Conservation (phyloP, 2,329 filamentous ascomycete genomes). For the Echinosphaeria canescens region DNA sequence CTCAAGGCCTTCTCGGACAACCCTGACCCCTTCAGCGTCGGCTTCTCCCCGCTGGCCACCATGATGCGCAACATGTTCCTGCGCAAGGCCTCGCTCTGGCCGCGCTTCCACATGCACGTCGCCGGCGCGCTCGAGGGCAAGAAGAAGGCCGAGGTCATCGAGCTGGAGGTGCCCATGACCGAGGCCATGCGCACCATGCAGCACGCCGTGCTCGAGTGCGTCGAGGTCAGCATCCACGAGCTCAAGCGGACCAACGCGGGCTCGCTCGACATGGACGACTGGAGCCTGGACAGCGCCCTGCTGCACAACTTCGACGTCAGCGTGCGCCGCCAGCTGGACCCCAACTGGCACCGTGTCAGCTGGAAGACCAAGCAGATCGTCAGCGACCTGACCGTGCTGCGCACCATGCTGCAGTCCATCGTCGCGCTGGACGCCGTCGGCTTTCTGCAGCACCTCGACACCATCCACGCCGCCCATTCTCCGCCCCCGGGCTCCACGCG, state of each 20-base stretch:
- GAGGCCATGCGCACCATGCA: constrained; percentile 87
- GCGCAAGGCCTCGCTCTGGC: constrained; percentile 75
- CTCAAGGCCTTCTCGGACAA: constrained; percentile 92
- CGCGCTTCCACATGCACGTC: constrained; percentile 79
- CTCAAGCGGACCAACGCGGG: constrained; percentile 79
- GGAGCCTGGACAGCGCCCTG: constrained; percentile 84
- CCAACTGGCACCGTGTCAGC: constrained; percentile 92
- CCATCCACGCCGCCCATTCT: constrained; percentile 75
- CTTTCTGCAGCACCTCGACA: constrained; percentile 85
- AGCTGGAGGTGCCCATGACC: constrained; percentile 91
- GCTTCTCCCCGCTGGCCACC: constrained; percentile 69
- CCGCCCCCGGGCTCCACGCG: constrained; percentile 72
- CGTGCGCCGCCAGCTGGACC: constrained; percentile 75
- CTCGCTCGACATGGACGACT: constrained; percentile 89
- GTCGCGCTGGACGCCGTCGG: constrained; percentile 77
- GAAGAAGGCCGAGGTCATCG: constrained; percentile 89
- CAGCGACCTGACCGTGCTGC: constrained; percentile 64
- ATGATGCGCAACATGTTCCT: constrained; percentile 91
- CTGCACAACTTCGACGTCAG: constrained; percentile 84
- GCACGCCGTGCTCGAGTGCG: constrained; percentile 84
- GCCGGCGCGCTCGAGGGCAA: constrained; percentile 78
- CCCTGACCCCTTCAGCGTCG: constrained; percentile 73
- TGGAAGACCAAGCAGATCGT: constrained; percentile 93
- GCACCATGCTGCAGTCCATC: constrained; percentile 62
- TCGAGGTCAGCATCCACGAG: constrained; percentile 85